phyloP scores from a whole-genome alignment of 768 basidiomycete species.

The Coprinellus aureogranulatus region DNA sequence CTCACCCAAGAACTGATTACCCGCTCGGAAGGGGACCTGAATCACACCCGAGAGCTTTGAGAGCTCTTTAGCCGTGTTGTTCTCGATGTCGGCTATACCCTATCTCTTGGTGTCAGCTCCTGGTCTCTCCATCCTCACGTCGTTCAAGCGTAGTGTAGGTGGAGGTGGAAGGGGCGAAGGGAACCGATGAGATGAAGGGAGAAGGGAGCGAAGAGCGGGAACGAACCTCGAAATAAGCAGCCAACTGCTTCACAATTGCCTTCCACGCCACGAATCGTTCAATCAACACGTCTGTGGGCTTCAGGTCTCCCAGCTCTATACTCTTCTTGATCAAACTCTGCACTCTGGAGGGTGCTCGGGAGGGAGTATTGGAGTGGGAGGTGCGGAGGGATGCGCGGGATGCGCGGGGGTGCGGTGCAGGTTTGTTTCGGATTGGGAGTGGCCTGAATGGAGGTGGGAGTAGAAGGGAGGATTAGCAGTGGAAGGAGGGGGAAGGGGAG shows the following conservation, averaged over 20 bases:
- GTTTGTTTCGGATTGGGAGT: neutral
- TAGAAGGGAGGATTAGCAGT: too few relatives aligned
- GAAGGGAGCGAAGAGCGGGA: too few relatives aligned
- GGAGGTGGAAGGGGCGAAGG: neutral
- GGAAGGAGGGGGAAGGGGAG: too few relatives aligned
- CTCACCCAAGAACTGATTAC: conserved; percentile 98
- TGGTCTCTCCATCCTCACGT: too few relatives aligned
- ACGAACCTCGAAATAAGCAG: conserved; percentile 78
- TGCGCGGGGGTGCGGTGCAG: conserved; percentile 24
- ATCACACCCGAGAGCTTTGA: conserved; percentile 93
- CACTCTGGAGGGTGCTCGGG: conserved; percentile 72
- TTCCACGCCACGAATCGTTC: conserved; percentile 95
- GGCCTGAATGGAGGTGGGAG: too few relatives aligned
- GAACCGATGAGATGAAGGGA: neutral
- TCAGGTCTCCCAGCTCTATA: conserved; percentile 83
- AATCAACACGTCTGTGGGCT: conserved; percentile 93
- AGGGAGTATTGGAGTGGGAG: conserved; percentile 57
- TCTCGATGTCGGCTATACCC: conserved; percentile 82
- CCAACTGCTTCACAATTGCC: conserved; percentile 92
- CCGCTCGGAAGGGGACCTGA: conserved; percentile 92
- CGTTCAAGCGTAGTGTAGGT: neutral
- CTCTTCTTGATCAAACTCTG: conserved; percentile 95
- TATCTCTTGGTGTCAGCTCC: conserved; percentile 17
- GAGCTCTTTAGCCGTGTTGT: conserved; percentile 89
- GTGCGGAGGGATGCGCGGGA: conserved; percentile 76